These are phyloP conservation scores for Tulasnella sp. DNA, from an alignment of 768 basidiomycete genomes.

Conservation along the genomic window DNA sequence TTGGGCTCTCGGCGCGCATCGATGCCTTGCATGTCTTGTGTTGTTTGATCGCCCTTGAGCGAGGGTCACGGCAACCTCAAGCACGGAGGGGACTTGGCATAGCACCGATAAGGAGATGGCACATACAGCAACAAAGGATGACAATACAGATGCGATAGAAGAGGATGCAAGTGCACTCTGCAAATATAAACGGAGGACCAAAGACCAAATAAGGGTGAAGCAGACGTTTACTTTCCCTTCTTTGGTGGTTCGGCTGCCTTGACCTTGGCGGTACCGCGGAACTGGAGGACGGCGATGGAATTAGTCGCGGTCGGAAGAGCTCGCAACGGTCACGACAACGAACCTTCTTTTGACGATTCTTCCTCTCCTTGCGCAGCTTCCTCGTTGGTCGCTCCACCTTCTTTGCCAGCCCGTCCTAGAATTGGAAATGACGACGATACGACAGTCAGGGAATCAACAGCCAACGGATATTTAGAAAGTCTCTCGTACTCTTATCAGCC, in stretches of 20 bases:
- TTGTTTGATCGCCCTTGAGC: not conserved
- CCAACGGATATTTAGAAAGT: not conserved
- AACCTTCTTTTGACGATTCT: conserved; percentile 99
- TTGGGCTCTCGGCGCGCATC: too few species aligned
- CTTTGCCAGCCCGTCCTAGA: conserved; percentile 54
- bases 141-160: not conserved
- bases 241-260: conserved; percentile 88
- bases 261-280: conserved; percentile 91
- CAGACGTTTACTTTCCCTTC: conserved; percentile 39
- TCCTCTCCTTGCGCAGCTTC: conserved; percentile 98
- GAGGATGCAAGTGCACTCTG: not conserved
- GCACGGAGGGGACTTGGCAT: not conserved
- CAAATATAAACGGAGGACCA: not conserved
- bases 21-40: not conserved
- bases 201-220: not conserved
- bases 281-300: conserved; percentile 38
- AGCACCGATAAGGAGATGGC: not conserved
- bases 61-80: not conserved
- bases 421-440: not conserved
- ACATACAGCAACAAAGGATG: conserved; percentile 5
- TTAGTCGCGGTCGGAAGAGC: conserved; percentile 19
- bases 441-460: not conserved
- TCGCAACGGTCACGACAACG: conserved; percentile 19
- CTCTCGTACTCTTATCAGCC: conserved; percentile 73
- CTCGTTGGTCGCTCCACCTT: conserved; percentile 90